A percentile compares a stretch with the other conserved stretches of the same genome.
Conservation (phyloP, 192 early-diverging fungal genomes). For the Coemansia sp. region DNA sequence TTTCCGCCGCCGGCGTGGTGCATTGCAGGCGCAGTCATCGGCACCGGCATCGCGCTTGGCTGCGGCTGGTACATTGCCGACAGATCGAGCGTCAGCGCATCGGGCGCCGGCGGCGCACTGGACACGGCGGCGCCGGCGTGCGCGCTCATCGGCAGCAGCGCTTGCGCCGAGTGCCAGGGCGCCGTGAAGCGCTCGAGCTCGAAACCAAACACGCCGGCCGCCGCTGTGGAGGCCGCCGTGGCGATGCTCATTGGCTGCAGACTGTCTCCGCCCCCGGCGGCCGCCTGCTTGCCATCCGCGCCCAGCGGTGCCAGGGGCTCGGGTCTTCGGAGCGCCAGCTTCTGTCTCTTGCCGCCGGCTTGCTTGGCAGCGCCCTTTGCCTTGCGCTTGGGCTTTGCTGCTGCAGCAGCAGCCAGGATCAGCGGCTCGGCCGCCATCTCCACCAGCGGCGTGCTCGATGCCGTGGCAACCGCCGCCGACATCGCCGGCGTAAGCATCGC, state of each 20-base stretch:
- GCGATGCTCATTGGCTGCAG: constrained; percentile 4
- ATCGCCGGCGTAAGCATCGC: constrained; percentile 4
- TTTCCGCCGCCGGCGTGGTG: background rate
- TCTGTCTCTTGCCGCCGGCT: background rate
- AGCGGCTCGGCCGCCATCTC: background rate
- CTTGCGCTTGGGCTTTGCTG: background rate
- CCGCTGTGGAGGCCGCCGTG: background rate
- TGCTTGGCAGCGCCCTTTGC: background rate
- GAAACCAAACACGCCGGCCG: background rate
- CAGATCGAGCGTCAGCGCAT: background rate
- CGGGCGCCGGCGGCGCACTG: background rate
- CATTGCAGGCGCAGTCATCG: constrained; percentile 21
- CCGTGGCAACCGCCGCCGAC: background rate
- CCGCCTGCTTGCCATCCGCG: no score
- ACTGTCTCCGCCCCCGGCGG: background rate
- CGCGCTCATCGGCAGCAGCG: background rate
- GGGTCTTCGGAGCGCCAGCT: background rate
- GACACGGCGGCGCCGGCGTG: background rate
- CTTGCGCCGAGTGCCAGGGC: background rate
- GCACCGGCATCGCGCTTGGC: background rate
- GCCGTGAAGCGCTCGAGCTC: background rate
- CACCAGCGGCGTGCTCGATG: background rate
- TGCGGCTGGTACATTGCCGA: constrained; percentile 1
- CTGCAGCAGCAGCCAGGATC: background rate
- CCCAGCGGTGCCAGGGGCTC: background rate